Base-by-base conservation (phyloP, 306 rosid genomes). In the Gastrolobium villosum region DNA sequence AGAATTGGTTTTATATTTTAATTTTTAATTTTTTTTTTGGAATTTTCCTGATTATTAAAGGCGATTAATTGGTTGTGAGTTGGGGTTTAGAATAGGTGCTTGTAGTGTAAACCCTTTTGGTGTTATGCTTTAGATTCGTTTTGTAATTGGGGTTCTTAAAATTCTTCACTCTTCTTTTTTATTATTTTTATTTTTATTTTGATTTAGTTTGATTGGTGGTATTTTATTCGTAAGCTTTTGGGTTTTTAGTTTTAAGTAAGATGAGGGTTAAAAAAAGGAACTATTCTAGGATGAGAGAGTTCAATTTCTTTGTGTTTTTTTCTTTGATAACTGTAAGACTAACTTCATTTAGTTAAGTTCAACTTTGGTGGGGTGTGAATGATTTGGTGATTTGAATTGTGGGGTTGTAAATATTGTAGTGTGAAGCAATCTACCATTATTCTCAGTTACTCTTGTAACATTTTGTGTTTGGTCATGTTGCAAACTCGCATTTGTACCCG, bases 61-160 rank as follows among this genome's bases (percentile, higher is more conserved):
- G 52, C 28, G 76, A 71, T 76, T 66, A 3, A 4, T 53, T 57
- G 48, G n/a, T 69, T 3, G 34, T 15, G 56, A 55, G 30, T 48
- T 30, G 49, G 14, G 43, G 10, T 74, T 70, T 63, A 46, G 43
- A 61, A 14, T 55, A 39, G 64, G 62, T 45, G 41, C 14, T 28
- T 79, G 10, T 13, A 13, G 65, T 43, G 75, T 10, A 50, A 65
- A 28, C 13, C 15, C 11, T 48, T 49, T 56, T 41, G 10, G 35
- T 66, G 31, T 43, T 56, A 7, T 79, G 37, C 14, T 74, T 40
- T 34, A 5, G 7, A 8, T 73, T 44, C 32, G 15, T 9, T 56
- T 76, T 57, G 48, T 40, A 1, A 69, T 71, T 65, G 79, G 46
- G 15, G 30, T 0, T 69, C 71, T 64, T 7, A 5, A 35, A 79